Conservation (phyloP, 2,329 filamentous ascomycete genomes). For the Apiospora phragmitis region DNA sequence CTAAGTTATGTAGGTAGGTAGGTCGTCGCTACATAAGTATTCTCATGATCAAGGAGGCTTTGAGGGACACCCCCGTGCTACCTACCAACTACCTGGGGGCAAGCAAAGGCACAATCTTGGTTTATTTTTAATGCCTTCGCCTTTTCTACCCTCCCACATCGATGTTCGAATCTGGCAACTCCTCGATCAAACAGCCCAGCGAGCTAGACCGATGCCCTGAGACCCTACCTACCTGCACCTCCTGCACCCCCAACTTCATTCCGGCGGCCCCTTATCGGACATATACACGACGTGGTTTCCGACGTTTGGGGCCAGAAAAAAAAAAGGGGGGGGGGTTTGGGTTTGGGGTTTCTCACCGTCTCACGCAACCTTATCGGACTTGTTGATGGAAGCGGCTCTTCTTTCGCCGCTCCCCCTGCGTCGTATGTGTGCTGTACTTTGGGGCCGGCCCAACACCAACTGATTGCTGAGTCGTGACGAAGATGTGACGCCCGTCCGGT, state of each 20-base stretch:
- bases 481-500: neutral
- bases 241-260: neutral
- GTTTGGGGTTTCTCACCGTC: conserved; percentile 2
- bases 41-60: too few species aligned
- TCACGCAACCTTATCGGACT: conserved; percentile 1
- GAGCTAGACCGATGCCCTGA: neutral
- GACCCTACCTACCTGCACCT: neutral
- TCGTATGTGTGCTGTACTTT: neutral
- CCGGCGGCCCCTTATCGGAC: conserved; percentile 2
- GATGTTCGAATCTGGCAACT: neutral
- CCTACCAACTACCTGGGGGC: neutral
- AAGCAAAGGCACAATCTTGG: neutral
- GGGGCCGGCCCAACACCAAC: neutral
- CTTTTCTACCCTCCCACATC: too few species aligned
- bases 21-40: neutral
- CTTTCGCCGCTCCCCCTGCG: neutral
- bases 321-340: too few species aligned
- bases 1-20: neutral
- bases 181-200: neutral
- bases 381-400: neutral
- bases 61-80: neutral
- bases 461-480: conserved; percentile 8
- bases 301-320: conserved; percentile 1
- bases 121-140: neutral
- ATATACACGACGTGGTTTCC: neutral